Base-by-base conservation (phyloP, 148 eudicot genomes). In the Persicaria tinctoria region DNA sequence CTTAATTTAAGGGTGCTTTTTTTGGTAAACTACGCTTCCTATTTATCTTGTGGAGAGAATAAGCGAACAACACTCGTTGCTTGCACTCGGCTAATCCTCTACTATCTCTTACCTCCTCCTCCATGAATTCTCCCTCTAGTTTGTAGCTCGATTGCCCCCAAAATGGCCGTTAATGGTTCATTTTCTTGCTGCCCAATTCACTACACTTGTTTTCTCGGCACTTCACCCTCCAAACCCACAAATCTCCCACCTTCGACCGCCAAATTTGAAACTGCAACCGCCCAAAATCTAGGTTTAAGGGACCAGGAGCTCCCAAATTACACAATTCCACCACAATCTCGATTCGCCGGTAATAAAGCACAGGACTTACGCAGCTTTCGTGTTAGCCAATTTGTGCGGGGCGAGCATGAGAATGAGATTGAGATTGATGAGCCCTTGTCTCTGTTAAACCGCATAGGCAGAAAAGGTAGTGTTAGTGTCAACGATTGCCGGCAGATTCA, bases 401-500 rank as follows among this genome's bases (percentile, higher is more conserved):
- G 54, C 47, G 70, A 66, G 70, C 14, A 49, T 71, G 74, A 23
- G 12, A 46, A 38, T 71, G 70, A 66, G 70, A 5, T n/a, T 71
- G 74, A 50, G 12, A 46, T 47, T 23, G 53, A 46, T 18, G 74
- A 71, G n/a, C 16, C 74, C 13, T 46, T 71, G 8, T 4, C 49
- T 48, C 54, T 17, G 4, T 50, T 71, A 27, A 74, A 74, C 66
- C 68, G 17, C 18, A 53, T 74, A 5, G 45, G 48, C 13, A 9
- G n/a, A 17, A 54, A n/a, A 51, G 49, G 5, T 5, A 20, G 76
- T 54, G 27, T 74, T 56, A 32, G 50, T 74, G 49, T 74, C 13
- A 41, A 17, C 56, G 76, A 74, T 46, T 84, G 85, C 51, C 84
- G 83, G 74, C 91, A 88, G 74, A 66, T 88, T 11, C 91, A 88